These are phyloP conservation scores for Phialemoniopsis sp. DNA, from an alignment of 2,329 filamentous ascomycete genomes.

Conservation along the genomic window DNA sequence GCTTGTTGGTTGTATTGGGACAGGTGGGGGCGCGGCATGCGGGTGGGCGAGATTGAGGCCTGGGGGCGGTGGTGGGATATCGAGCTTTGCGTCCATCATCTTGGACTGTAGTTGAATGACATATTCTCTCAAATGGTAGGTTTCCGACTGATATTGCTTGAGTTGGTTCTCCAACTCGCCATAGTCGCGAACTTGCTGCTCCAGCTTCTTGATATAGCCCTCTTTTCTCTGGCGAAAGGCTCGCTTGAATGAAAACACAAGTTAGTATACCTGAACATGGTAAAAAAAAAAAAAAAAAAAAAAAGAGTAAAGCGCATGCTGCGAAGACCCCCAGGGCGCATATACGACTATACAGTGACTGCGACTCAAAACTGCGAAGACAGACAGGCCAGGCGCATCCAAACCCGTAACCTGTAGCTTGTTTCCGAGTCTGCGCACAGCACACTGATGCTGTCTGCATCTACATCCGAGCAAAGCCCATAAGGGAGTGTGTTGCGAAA, in stretches of 20 bases:
- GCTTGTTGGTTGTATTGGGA: conserved; percentile 16
- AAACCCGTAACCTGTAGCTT: too few species aligned
- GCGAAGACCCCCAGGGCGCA: too few species aligned
- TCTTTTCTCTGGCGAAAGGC: conserved; percentile 98
- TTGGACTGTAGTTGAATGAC: conserved; percentile 85
- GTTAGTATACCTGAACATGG: too few species aligned
- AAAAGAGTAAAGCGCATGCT: too few species aligned
- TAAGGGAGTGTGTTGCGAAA: too few species aligned
- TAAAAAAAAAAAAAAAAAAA: conserved; percentile 11
- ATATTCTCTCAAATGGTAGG: conserved; percentile 88
- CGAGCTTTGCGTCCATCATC: conserved; percentile 76
- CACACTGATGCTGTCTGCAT: too few species aligned
- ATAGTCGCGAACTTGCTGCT: conserved; percentile 85
- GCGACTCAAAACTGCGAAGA: too few species aligned
- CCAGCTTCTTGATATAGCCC: conserved; percentile 95
- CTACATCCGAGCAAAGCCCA: too few species aligned
- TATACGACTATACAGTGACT: too few species aligned
- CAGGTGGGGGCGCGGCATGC: conserved; percentile 18
- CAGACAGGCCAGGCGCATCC: too few species aligned
- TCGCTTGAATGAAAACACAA: too few species aligned
- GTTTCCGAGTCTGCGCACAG: too few species aligned
- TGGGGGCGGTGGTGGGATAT: conserved; percentile 78
- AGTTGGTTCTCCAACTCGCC: conserved; percentile 70
- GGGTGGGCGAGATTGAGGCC: conserved; percentile 68
- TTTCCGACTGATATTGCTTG: conserved; percentile 81